phyloP scores from a whole-genome alignment of 768 basidiomycete genomes.

The Auricularia cornea region DNA sequence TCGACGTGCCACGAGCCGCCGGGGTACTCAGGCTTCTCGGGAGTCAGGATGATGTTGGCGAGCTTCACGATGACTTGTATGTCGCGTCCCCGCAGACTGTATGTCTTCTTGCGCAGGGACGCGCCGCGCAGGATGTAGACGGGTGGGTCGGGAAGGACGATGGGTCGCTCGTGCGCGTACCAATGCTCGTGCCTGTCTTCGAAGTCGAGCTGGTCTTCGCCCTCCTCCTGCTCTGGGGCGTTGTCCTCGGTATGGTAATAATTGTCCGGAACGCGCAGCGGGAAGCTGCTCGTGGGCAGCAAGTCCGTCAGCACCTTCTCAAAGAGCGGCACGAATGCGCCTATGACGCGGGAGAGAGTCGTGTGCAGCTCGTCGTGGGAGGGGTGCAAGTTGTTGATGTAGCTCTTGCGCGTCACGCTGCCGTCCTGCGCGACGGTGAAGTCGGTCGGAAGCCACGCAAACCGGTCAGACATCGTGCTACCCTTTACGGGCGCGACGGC shows the following conservation, averaged over 20 bases:
- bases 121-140: neutral
- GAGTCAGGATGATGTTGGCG: constrained; percentile 26
- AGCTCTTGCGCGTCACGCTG: constrained; percentile 30
- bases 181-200: constrained; percentile 7
- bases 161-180: neutral
- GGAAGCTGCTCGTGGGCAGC: constrained; percentile 8
- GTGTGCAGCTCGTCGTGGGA: constrained; percentile 22
- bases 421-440: constrained; percentile 29
- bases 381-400: constrained; percentile 48
- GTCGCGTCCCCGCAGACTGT: constrained; percentile 30
- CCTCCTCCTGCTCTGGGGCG: constrained; percentile 2
- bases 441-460: constrained; percentile 38
- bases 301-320: constrained; percentile 47
- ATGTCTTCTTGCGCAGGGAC: constrained; percentile 14
- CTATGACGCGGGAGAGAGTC: constrained; percentile 27
- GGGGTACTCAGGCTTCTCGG: constrained; percentile 28
- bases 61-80: constrained; percentile 28
- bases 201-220: constrained; percentile 8
- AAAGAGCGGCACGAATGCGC: constrained; percentile 38
- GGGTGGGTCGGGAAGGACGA: neutral
- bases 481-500: neutral
- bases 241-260: neutral
- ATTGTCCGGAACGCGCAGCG: neutral
- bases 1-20: constrained; percentile 35
- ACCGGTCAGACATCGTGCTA: constrained; percentile 6